Conservation (phyloP, 2,329 filamentous ascomycete species). For the Colletotrichum gloeosporioides region DNA sequence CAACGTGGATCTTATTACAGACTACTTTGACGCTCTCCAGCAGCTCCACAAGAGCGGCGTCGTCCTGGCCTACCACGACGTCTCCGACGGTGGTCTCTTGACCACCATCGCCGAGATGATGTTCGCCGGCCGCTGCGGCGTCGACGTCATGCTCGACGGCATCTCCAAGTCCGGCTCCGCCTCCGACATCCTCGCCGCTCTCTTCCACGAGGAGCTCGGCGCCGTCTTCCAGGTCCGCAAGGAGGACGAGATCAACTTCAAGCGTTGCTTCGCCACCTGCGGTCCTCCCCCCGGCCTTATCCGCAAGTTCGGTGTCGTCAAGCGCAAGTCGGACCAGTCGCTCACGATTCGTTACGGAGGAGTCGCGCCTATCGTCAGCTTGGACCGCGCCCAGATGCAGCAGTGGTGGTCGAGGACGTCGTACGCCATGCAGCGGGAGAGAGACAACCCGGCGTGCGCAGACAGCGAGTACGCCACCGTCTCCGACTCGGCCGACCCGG, state of each 20-base stretch:
- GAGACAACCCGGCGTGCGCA: constrained; percentile 88
- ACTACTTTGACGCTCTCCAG: constrained; percentile 87
- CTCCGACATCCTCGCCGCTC: constrained; percentile 71
- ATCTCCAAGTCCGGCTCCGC: constrained; percentile 67
- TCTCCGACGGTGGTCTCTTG: constrained; percentile 90
- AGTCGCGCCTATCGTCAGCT: constrained; percentile 67
- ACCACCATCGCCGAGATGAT: constrained; percentile 96
- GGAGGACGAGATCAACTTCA: constrained; percentile 83
- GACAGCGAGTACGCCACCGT: constrained; percentile 83
- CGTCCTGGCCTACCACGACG: constrained; percentile 93
- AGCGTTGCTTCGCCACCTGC: constrained; percentile 88
- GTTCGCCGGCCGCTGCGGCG: constrained; percentile 91
- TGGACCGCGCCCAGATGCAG: constrained; percentile 77
- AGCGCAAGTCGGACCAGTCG: constrained; percentile 72
- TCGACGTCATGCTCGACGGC: constrained; percentile 83
- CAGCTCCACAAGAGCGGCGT: constrained; percentile 64
- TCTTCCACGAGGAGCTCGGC: constrained; percentile 97
- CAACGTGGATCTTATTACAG: constrained; percentile 79
- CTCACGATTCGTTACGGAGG: constrained; percentile 77
- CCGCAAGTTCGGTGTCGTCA: constrained; percentile 81
- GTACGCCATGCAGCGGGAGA: constrained; percentile 86
- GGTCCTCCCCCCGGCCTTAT: constrained; percentile 83
- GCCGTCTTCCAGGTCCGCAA: constrained; percentile 95
- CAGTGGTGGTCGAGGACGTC: constrained; percentile 90
- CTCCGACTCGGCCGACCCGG: constrained; percentile 76